Conservation (phyloP, 2,329 filamentous ascomycete genomes). For the Fusarium heterosporum region DNA sequence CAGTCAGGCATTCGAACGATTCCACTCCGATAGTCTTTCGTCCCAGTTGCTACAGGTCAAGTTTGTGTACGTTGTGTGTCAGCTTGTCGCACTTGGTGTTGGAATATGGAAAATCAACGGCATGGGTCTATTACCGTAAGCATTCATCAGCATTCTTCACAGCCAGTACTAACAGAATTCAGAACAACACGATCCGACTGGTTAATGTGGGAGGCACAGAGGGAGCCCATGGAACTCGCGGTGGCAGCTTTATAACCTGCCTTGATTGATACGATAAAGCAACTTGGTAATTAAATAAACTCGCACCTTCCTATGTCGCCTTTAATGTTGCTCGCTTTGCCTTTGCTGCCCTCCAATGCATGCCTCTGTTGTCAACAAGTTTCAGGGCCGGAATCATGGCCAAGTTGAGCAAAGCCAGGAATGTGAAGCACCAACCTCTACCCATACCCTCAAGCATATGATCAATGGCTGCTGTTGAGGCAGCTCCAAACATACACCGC, state of each 20-base stretch:
- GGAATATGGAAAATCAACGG: slow-evolving; percentile 97
- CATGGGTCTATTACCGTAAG: slow-evolving; percentile 94
- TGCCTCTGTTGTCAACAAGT: slow-evolving; percentile 61
- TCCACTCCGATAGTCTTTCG: slow-evolving; percentile 84
- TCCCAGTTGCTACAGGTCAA: slow-evolving; percentile 84
- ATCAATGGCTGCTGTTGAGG: slow-evolving; percentile 68
- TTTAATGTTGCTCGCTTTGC: slow-evolving; percentile 51
- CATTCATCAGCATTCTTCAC: slow-evolving; percentile 39
- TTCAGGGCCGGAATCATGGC: slow-evolving; percentile 62
- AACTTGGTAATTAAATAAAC: slow-evolving; percentile 5
- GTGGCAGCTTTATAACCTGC: slow-evolving; percentile 67
- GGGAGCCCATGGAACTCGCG: slow-evolving; percentile 74
- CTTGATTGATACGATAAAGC: slow-evolving; percentile 19
- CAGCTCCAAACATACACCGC: slow-evolving; percentile 71
- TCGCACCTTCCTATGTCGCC: slow-evolving; percentile 1
- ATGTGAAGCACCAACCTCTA: slow-evolving; percentile 71
- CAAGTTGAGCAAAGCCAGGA: slow-evolving; percentile 64
- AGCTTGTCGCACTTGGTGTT: slow-evolving; percentile 83
- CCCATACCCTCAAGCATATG: slow-evolving; percentile 69
- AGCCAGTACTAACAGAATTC: slow-evolving; percentile 24
- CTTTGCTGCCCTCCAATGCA: slow-evolving; percentile 64
- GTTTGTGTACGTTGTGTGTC: slow-evolving; percentile 86
- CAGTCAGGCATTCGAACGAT: slow-evolving; percentile 88
- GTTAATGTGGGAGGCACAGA: slow-evolving; percentile 91
- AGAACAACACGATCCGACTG: slow-evolving; percentile 97